phyloP scores from a whole-genome alignment of 192 early-diverging fungal species.

The Entomortierella beljakovae region DNA sequence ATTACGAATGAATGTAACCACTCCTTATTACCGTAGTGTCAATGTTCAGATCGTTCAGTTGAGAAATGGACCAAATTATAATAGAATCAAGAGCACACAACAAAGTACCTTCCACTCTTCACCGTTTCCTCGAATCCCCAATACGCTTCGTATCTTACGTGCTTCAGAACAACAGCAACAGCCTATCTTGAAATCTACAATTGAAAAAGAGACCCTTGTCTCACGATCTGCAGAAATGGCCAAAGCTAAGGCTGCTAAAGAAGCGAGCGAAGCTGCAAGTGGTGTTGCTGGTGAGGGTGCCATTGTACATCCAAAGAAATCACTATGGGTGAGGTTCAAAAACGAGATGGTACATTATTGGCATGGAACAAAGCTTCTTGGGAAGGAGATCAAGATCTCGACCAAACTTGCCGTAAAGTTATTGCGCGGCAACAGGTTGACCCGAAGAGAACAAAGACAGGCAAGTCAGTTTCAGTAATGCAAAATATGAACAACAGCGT shows the following conservation, averaged over 20 bases:
- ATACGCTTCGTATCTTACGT: constrained; percentile 36
- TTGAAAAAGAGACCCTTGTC: constrained; percentile 51
- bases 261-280: constrained; percentile 34
- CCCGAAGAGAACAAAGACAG: constrained; percentile 90
- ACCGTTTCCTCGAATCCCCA: constrained; percentile 44
- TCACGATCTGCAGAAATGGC: constrained; percentile 55
- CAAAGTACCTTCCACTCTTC: constrained; percentile 41
- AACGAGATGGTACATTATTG: constrained; percentile 93
- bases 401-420: constrained; percentile 82
- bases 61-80: constrained; percentile 10
- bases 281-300: constrained; percentile 42
- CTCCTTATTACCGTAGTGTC: constrained; percentile 45
- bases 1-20: constrained; percentile 40
- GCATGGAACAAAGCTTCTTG: constrained; percentile 93
- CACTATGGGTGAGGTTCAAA: constrained; percentile 84
- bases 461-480: too few relatives aligned
- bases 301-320: constrained; percentile 63
- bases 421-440: constrained; percentile 81
- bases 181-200: constrained; percentile 36
- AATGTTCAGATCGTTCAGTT: constrained; percentile 33
- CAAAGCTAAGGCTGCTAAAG: constrained; percentile 48
- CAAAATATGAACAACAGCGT: too few relatives aligned
- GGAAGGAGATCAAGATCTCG: constrained; percentile 89
- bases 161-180: constrained; percentile 27
- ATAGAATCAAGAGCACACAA: not conserved